Evolutionary conservation across 2,329 filamentous ascomycete genomes (phyloP).

Genomic region (Lachnellula arida): DNA sequence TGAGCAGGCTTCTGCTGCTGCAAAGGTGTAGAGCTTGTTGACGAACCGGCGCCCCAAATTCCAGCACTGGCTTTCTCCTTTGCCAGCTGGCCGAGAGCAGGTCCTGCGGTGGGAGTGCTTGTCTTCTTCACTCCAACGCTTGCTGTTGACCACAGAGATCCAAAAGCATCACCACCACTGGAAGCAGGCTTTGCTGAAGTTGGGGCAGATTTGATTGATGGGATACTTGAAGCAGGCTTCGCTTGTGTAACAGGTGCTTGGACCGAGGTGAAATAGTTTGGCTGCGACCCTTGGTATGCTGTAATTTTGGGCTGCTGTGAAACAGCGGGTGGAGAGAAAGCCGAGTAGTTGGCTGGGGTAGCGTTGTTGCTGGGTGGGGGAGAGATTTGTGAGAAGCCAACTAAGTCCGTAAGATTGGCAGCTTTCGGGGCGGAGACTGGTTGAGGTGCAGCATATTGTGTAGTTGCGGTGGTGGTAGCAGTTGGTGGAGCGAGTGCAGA

Average conservation of each 20-base stretch:
- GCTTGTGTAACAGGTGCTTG: constrained; percentile 39
- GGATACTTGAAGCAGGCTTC: constrained; percentile 25
- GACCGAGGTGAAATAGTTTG: constrained; percentile 95
- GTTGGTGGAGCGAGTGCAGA: constrained; percentile 39
- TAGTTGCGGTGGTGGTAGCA: constrained; percentile 49
- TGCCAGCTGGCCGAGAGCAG: constrained; percentile 89
- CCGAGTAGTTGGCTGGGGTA: constrained; percentile 57
- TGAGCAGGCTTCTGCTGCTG: constrained; percentile 18
- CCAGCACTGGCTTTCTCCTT: constrained; percentile 95
- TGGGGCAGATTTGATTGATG: constrained; percentile 45
- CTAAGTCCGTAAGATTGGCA: constrained; percentile 74
- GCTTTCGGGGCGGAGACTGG: constrained; percentile 80
- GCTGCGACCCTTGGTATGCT: constrained; percentile 70
- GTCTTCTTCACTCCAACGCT: constrained; percentile 73
- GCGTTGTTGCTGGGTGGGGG: constrained; percentile 58
- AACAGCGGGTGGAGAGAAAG: constrained; percentile 49
- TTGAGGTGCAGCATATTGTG: constrained; percentile 76
- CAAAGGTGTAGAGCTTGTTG: constrained; percentile 18
- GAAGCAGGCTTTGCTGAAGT: constrained; percentile 47
- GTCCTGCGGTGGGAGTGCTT: constrained; percentile 57
- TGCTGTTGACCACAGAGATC: constrained; percentile 69
- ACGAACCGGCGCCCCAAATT: constrained; percentile 77
- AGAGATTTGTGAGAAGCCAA: constrained; percentile 75
- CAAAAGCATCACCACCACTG: constrained; percentile 82
- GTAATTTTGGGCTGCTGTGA: constrained; percentile 43